These are phyloP conservation scores for Stagonosporopsis vannaccii DNA, from an alignment of 2,329 filamentous ascomycete genomes.

Conservation along the genomic window DNA sequence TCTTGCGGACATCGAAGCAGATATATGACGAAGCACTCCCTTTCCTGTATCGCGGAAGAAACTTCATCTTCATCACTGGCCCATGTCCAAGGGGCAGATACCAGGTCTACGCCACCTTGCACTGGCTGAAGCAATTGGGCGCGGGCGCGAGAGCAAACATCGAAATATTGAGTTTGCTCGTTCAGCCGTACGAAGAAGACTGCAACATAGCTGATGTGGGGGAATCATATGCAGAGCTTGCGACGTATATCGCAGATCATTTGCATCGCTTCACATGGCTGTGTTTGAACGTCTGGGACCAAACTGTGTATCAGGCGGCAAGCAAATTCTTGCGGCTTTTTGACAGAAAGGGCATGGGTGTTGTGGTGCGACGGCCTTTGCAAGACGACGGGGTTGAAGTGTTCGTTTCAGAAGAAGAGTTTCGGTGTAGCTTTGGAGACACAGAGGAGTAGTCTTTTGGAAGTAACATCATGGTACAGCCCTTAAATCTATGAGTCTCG, in stretches of 20 bases:
- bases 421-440: background rate
- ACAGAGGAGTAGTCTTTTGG: background rate
- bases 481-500: background rate
- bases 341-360: background rate
- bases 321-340: background rate
- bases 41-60: constrained; percentile 34
- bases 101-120: constrained; percentile 40
- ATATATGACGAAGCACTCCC: constrained; percentile 37
- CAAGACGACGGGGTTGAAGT: background rate
- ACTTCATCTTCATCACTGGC: constrained; percentile 38
- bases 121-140: constrained; percentile 30
- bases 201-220: constrained; percentile 20
- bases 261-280: constrained; percentile 26
- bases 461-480: background rate
- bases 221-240: constrained; percentile 28
- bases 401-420: background rate
- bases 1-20: constrained; percentile 27
- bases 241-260: constrained; percentile 22
- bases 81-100: constrained; percentile 45
- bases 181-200: constrained; percentile 43
- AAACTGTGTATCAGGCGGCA: background rate
- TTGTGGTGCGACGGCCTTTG: background rate
- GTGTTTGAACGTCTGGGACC: constrained; percentile 27
- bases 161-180: constrained; percentile 31
- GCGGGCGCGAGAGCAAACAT: constrained; percentile 27